Evolutionary conservation across 768 basidiomycete genomes (phyloP), one percentile per base, ranked within the genome.

Genomic region (Pholiota conissans): DNA sequence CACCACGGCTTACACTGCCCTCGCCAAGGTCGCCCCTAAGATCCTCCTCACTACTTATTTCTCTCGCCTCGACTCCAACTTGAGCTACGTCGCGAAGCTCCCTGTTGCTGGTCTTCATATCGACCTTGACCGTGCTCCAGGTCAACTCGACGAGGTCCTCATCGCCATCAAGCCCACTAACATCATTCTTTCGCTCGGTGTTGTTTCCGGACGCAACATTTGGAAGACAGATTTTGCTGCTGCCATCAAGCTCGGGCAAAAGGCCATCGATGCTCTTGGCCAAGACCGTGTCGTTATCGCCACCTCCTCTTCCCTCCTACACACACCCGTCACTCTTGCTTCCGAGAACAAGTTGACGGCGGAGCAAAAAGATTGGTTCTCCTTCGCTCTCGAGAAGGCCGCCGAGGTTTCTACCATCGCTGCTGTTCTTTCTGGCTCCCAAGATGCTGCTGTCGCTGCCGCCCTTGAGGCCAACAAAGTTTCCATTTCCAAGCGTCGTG

Each of bases 161-260:
- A 82, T 80, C 42, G 94, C 93, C 56, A 72, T 98, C 74, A 97
- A 95, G 82, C 71, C 83, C 61, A 95, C 93, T 63, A 76, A 74
- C 68, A 82, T 94, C 61, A 69, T 88, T 62, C 84, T 99, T 52
- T 98, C 97, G 37, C 87, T 98, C 61, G 97, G 97, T 76, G 73
- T 98, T 60, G 91, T 99, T 62, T 98, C 97, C 45, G 97, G 97
- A 54, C 94, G 97, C 71, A 98, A 98, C 83, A 93, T 99, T 80
- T 99, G 97, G 97, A 99, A 98, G 86, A 89, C 86, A 61, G 95
- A 98, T 76, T 88, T 98, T 66, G 78, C 81, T 61, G 86, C 85
- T 54, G 88, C 93, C 57, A 83, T 95, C 76, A 87, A 88, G 72
- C 76, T 84, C 47, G 92, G 84, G 55, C 88, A 95, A 78, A 90